Conservation (phyloP, 768 basidiomycete species). For the Collybia mongolica region DNA sequence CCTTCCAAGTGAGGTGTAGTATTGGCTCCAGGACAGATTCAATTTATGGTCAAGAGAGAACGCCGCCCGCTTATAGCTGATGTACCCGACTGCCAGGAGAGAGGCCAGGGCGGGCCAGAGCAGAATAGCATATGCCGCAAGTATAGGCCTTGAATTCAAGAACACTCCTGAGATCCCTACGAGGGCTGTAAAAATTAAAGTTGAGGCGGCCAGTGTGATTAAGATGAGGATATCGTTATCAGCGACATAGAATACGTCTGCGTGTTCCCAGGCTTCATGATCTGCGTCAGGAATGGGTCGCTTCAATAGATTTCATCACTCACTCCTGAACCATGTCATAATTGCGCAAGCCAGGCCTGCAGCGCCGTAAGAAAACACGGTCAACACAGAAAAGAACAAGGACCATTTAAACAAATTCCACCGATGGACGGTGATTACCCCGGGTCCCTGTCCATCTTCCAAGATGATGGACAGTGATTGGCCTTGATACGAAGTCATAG, state of each 20-base stretch:
- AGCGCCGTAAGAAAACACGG: conserved; percentile 54
- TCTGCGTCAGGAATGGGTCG: conserved; percentile 2
- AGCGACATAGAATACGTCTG: conserved; percentile 62
- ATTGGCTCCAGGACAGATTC: conserved; percentile 65
- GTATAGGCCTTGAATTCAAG: conserved; percentile 65
- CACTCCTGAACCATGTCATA: conserved; percentile 60
- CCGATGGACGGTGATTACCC: conserved; percentile 34
- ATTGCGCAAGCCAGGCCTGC: conserved; percentile 49
- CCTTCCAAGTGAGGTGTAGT: conserved; percentile 53
- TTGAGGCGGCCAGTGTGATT: conserved; percentile 55
- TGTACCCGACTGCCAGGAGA: conserved; percentile 60
- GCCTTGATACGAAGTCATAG: no score
- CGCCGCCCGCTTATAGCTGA: conserved; percentile 57
- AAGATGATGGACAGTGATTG: conserved; percentile 13
- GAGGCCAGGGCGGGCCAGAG: conserved; percentile 64
- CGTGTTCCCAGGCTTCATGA: conserved; percentile 51
- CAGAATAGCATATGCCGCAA: conserved; percentile 65
- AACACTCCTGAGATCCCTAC: conserved; percentile 60
- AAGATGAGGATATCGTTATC: conserved; percentile 56
- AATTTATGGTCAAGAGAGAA: conserved; percentile 67
- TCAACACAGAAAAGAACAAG: conserved; percentile 51
- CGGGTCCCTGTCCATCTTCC: conserved; percentile 35
- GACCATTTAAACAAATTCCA: conserved; percentile 70
- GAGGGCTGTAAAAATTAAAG: conserved; percentile 56
- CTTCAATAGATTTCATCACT: conserved; percentile 16